phyloP scores from a whole-genome alignment of 345 rosid species.

The Ricinus communis region DNA sequence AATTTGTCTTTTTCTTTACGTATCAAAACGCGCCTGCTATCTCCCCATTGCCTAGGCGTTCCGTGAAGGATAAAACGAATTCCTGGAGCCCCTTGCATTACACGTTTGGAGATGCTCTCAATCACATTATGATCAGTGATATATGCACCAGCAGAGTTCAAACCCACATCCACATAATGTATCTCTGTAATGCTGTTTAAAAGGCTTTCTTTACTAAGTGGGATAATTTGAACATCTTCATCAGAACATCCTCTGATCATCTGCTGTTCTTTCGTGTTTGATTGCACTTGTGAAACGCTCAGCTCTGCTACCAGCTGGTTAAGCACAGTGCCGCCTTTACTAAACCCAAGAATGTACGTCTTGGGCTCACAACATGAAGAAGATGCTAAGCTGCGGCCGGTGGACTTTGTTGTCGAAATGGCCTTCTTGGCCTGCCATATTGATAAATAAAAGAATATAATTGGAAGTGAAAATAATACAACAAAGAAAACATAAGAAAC shows the following conservation, averaged over 20 bases:
- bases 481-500: background rate
- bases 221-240: slow-evolving; percentile 43
- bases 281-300: slow-evolving; percentile 32
- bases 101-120: slow-evolving; percentile 41
- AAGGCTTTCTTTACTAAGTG: slow-evolving; percentile 48
- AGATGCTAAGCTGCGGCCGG: slow-evolving; percentile 4
- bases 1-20: slow-evolving; percentile 58
- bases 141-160: slow-evolving; percentile 73
- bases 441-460: background rate
- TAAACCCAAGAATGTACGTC: slow-evolving; percentile 72
- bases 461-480: too few species aligned
- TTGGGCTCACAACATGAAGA: slow-evolving; percentile 34
- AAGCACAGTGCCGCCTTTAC: slow-evolving; percentile 84
- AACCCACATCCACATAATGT: slow-evolving; percentile 83
- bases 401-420: slow-evolving; percentile 31
- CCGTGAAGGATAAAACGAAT: slow-evolving; percentile 66
- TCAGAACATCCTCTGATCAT: slow-evolving; percentile 13
- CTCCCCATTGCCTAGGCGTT: slow-evolving; percentile 95
- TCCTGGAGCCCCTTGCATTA: slow-evolving; percentile 26
- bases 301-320: slow-evolving; percentile 82
- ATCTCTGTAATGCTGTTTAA: slow-evolving; percentile 58
- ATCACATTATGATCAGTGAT: slow-evolving; percentile 55
- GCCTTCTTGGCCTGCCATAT: slow-evolving; percentile 41
- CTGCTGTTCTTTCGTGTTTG: slow-evolving; percentile 21
- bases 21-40: slow-evolving; percentile 54